A percentile compares a stretch with the other conserved stretches of the same genome.
Conservation (phyloP, 2,329 filamentous ascomycete species). For the Sarocladiaceae sp. region DNA sequence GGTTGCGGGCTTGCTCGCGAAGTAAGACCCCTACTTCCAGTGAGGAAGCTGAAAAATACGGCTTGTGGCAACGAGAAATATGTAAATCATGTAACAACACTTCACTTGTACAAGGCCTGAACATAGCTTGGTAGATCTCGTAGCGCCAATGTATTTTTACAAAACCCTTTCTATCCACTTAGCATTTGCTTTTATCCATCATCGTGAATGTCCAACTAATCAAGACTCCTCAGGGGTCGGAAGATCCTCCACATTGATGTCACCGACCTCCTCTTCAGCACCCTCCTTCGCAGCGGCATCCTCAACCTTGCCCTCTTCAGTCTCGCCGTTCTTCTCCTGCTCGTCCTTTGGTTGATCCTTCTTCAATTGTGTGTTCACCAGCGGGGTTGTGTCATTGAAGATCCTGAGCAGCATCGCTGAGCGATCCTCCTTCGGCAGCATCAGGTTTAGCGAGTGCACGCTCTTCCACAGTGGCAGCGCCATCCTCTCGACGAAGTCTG, state of each 20-base stretch:
- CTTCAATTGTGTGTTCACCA: slow-evolving; percentile 65
- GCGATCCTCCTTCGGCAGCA: slow-evolving; percentile 96
- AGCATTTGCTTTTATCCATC: neutral
- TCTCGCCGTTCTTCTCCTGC: slow-evolving; percentile 27
- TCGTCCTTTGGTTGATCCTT: slow-evolving; percentile 39
- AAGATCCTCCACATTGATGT: slow-evolving; percentile 28
- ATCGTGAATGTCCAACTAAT: neutral
- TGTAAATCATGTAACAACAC: neutral
- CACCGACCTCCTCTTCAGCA: slow-evolving; percentile 12
- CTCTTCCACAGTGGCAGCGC: slow-evolving; percentile 93
- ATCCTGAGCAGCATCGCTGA: slow-evolving; percentile 86
- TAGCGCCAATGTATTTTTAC: neutral
- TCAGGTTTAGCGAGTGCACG: slow-evolving; percentile 86
- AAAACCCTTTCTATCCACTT: neutral
- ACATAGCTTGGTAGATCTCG: neutral
- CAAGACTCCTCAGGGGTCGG: slow-evolving; percentile 27
- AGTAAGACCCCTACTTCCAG: slow-evolving; percentile 18
- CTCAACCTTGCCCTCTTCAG: slow-evolving; percentile 20
- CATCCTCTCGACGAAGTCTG: slow-evolving; percentile 68
- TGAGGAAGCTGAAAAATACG: too few species aligned
- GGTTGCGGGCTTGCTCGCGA: slow-evolving; percentile 64
- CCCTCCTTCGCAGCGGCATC: slow-evolving; percentile 17
- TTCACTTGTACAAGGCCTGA: slow-evolving; percentile 17
- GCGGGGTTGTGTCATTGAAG: slow-evolving; percentile 82
- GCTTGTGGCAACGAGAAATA: neutral